Evolutionary conservation across 2,329 filamentous ascomycete species (phyloP), one percentile per base, ranked within the genome.

Genomic region (Hirsutella rhossiliensis): DNA sequence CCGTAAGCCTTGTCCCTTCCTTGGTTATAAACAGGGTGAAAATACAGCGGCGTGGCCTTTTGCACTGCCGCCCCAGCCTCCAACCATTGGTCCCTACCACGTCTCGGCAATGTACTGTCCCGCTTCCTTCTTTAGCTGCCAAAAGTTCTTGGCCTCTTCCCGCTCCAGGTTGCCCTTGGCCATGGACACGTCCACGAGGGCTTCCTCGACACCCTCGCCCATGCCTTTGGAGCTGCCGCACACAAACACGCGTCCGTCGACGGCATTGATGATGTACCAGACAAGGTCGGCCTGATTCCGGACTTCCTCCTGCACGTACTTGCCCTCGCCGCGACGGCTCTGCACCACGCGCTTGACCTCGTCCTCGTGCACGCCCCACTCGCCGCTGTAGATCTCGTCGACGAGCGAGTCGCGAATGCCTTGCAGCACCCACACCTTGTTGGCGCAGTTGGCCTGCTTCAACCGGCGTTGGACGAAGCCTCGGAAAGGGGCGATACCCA

Each of bases 341-440:
- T 92, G 78, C 11, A 89, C 82, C 1, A 92, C 84, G 37, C 80
- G 83, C 67, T 89, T 88, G 42, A 89, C 82, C 60, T 89, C 82
- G 43, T 85, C 80, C 60, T 96, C 90, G 56, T 95, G 85, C 2
- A 92, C 87, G 41, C 92, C 92, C 77, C 94, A 94, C 62, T 98
- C 92, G 53, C 92, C 92, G 46, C 82, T 87, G 69, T 98, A 98
- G 36, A 98, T 81, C 66, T 98, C 92, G 58, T 98, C 92, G 19
- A 97, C 78, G 37, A 94, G 78, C 23, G 85, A 88, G 65, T 98
- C 92, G n/a, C 89, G 84, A 39, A 95, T 81, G 34, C 89, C 89
- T 66, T 96, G 89, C 38, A 96, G 76, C 39, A 96, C 86, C 89
- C 89, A 96, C 55, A 96, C 90, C 68, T 96, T 96, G 72, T 96